Base-by-base conservation (phyloP, 345 rosid genomes). In the Microthlaspi erraticum region DNA sequence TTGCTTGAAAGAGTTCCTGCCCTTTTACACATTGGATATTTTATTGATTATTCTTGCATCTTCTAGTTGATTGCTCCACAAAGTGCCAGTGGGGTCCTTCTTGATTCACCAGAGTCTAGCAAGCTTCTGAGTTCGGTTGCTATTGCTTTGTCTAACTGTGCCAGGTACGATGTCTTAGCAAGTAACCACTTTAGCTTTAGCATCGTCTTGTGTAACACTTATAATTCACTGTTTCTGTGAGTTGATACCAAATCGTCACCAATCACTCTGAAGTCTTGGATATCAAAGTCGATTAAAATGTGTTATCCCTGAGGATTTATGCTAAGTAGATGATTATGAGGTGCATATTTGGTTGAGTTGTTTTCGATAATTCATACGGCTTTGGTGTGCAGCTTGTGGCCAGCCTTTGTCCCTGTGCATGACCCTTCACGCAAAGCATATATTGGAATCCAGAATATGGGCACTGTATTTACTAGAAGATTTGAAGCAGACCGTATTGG, bases 21-120 rank as follows among this genome's bases (percentile, higher is more conserved):
- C 42, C 36, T 20, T 77, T 18, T 64, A 36, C 51, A 36, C 44
- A 13, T 45, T 68, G 11, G 3, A 55, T 48, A 19, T 62, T 54
- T 66, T 55, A 60, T 16, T 45, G 39, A 36, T 6, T 64, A 39
- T 19, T 62, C 7, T 78, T 77, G 64, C 60, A 49, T 71, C 67
- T 52, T 37, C 71, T 79, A 92, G 99, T 85, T 92, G 37, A 90
- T 92, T 78, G 88, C 89, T 68, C 94, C 98, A 74, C 98, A 87
- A 75, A 92, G 98, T 88, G 99, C 93, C 69, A 94, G 97, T 8
- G 97, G 98, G 38, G 97, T 94, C 72, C 84, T 94, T 77, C 96
- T 92, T 70, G 90, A 92, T 88, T 75, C 90, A 51, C 96, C 92
- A 6, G 97, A 95, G 83, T 90, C 96, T 44, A 84, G 89, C 84